A percentile compares a stretch with the other conserved stretches of the same genome.
Evolutionary conservation across 2,329 filamentous ascomycete species (phyloP).

Genomic region (Leptosphaerulina australis): DNA sequence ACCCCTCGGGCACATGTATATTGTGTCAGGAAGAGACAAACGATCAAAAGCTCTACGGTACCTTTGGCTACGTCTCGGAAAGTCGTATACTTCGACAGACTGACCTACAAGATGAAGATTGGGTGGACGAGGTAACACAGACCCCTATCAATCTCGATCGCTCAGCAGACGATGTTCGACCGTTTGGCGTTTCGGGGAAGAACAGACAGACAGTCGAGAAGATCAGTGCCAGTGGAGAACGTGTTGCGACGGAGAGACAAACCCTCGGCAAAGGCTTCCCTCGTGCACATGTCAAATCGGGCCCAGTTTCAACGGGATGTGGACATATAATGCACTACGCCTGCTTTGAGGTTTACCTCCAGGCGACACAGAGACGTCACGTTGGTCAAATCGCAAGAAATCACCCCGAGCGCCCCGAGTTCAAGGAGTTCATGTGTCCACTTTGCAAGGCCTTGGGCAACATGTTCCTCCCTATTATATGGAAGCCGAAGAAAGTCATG

Average conservation of each 20-base stretch:
- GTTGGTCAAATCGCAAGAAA: constrained; percentile 91
- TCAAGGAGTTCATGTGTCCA: constrained; percentile 93
- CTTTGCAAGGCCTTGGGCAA: constrained; percentile 97
- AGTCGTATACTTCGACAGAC: constrained; percentile 88
- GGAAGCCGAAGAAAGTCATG: constrained; percentile 88
- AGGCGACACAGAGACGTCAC: constrained; percentile 82
- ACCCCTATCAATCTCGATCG: constrained; percentile 83
- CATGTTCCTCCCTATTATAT: constrained; percentile 90
- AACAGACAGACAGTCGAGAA: constrained; percentile 81
- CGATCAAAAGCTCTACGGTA: constrained; percentile 86
- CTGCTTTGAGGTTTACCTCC: constrained; percentile 91
- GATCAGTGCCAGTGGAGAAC: constrained; percentile 72
- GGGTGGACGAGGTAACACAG: constrained; percentile 79
- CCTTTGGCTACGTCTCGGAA: constrained; percentile 86
- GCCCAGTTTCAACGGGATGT: constrained; percentile 87
- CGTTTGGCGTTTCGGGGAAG: constrained; percentile 88
- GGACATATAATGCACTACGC: constrained; percentile 98
- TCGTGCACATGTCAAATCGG: constrained; percentile 66
- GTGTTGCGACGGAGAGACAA: constrained; percentile 75
- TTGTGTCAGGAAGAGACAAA: constrained; percentile 96
- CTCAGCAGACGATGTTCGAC: constrained; percentile 80
- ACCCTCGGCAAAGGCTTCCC: constrained; percentile 90
- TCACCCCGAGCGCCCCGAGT: constrained; percentile 79
- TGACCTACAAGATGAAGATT: constrained; percentile 78
- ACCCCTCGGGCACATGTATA: constrained; percentile 91